Percentiles rank a stretch among this genome's conserved stretches.
Conservation (phyloP, 805 yeast genomes). For the Jamesozyma hellenica region DNA sequence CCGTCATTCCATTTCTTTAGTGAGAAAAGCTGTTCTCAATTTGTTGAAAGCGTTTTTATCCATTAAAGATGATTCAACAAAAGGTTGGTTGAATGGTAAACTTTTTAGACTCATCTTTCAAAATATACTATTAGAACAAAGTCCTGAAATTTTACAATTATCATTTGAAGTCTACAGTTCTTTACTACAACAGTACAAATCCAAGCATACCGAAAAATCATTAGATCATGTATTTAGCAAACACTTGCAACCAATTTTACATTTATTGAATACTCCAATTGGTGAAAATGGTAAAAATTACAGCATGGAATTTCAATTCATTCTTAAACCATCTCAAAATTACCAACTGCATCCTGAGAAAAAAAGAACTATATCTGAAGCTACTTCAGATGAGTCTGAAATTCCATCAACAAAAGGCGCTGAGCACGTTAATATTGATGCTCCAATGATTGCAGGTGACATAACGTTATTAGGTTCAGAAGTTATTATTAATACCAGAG, state of each 20-base stretch:
- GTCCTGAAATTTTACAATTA: constrained; percentile 53
- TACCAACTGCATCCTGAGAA: constrained; percentile 27
- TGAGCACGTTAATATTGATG: constrained; percentile 74
- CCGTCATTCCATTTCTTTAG: constrained; percentile 87
- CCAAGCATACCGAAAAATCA: constrained; percentile 28
- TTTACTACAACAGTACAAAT: constrained; percentile 40
- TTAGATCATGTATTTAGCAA: constrained; percentile 45
- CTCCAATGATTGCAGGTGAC: constrained; percentile 88
- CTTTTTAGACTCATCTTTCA: constrained; percentile 72
- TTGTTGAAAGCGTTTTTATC: constrained; percentile 69
- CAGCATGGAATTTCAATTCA: constrained; percentile 64
- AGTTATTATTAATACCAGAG: constrained; percentile 61
- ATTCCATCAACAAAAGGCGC: constrained; percentile 45
- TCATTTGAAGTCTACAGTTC: constrained; percentile 53
- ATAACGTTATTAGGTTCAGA: constrained; percentile 74
- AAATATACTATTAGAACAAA: constrained; percentile 82
- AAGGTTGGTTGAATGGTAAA: constrained; percentile 70
- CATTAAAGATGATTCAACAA: constrained; percentile 39
- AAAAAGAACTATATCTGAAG: constrained; percentile 25
- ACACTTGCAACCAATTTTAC: constrained; percentile 52
- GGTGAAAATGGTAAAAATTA: constrained; percentile 87
- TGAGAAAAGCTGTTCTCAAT: constrained; percentile 76
- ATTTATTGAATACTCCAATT: constrained; percentile 81
- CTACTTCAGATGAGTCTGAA: constrained; percentile 19
- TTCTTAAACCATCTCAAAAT: constrained; percentile 61